A percentile compares a stretch with the other conserved stretches of the same genome.
phyloP scores from a whole-genome alignment of 495 filamentous ascomycete species.

The Viridothelium virens region DNA sequence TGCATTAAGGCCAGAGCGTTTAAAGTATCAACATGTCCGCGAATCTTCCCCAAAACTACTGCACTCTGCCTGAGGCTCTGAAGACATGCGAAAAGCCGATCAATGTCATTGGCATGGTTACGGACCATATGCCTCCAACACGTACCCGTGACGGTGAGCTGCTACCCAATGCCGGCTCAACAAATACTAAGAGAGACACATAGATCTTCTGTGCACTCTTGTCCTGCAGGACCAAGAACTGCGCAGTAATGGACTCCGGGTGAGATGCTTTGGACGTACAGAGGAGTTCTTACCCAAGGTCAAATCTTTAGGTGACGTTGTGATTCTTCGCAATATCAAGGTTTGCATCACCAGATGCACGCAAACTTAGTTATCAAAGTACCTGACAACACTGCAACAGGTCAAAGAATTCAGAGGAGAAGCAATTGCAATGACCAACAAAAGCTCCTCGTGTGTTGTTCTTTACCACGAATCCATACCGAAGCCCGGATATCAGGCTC shows the following conservation, averaged over 20 bases:
- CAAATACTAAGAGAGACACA: constrained; percentile 1
- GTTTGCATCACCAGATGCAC: not conserved
- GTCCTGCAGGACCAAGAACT: constrained; percentile 22
- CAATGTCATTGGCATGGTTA: constrained; percentile 33
- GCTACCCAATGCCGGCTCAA: constrained; percentile 21
- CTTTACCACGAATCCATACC: not conserved
- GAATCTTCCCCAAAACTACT: not conserved
- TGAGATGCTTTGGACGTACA: constrained; percentile 23
- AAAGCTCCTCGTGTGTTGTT: not conserved
- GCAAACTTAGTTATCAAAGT: not conserved
- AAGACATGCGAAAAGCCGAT: constrained; percentile 7
- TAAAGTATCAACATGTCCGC: not conserved
- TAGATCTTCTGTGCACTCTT: constrained; percentile 23
- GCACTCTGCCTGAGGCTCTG: constrained; percentile 12
- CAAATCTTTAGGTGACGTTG: constrained; percentile 26
- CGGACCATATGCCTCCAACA: constrained; percentile 42
- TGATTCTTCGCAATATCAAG: constrained; percentile 28
- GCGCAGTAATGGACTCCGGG: constrained; percentile 14
- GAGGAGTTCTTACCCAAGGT: constrained; percentile 23
- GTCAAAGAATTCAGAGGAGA: not conserved
- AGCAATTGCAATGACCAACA: not conserved
- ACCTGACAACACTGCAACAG: not conserved
- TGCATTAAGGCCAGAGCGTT: not conserved
- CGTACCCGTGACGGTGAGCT: constrained; percentile 39
- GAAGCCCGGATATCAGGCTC: not conserved